phyloP scores from a whole-genome alignment of 805 yeast genomes.

The Candida pini region DNA sequence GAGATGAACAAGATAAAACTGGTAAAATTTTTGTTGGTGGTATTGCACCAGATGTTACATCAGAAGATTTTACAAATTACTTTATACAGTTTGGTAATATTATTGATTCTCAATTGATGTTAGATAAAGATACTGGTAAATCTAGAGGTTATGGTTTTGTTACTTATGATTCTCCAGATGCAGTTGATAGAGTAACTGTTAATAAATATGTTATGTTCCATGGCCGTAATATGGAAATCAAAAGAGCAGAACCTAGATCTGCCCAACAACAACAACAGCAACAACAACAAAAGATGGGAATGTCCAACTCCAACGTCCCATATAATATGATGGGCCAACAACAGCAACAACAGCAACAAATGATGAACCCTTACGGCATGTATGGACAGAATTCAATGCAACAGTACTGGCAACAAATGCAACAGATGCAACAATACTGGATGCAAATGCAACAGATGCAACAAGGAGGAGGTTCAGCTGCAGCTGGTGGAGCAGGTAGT shows the following conservation, averaged over 20 bases:
- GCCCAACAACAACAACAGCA: constrained; percentile 42
- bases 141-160: constrained; percentile 97
- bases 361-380: constrained; percentile 27
- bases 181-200: constrained; percentile 83
- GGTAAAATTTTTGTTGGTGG: constrained; percentile 98
- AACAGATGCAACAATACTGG: constrained; percentile 42
- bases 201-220: constrained; percentile 78
- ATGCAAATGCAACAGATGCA: constrained; percentile 31
- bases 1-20: constrained; percentile 94
- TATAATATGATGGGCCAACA: constrained; percentile 2
- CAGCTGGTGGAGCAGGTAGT: constrained; percentile 5
- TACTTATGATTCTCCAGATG: constrained; percentile 90
- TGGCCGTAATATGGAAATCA: constrained; percentile 80
- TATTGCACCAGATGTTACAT: constrained; percentile 88
- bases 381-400: constrained; percentile 28
- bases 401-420: constrained; percentile 58
- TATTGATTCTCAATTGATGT: constrained; percentile 94
- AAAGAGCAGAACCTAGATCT: constrained; percentile 78
- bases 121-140: constrained; percentile 94
- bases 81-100: constrained; percentile 86
- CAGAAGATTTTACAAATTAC: constrained; percentile 79
- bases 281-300: constrained; percentile 18
- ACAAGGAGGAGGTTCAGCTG: constrained; percentile 12
- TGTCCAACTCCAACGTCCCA: neutral
- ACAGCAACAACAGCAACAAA: constrained; percentile 25